Percentiles rank a stretch among this genome's conserved stretches.
These are phyloP conservation scores for Penicillium malachiteum DNA, from an alignment of 495 filamentous ascomycete species.

Conservation along the genomic window DNA sequence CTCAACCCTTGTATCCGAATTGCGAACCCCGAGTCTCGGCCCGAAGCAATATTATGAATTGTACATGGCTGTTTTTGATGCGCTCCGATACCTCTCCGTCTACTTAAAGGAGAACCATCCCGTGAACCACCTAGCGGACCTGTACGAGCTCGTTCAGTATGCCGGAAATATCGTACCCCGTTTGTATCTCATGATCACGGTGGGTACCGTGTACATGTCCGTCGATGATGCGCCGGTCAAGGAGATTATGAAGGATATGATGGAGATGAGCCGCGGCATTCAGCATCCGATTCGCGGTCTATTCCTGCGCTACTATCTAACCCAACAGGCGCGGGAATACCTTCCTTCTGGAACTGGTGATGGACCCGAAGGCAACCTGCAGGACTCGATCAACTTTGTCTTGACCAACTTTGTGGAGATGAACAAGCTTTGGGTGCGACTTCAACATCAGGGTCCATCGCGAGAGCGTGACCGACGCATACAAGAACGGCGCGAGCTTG, in stretches of 20 bases:
- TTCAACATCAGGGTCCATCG: conserved; percentile 97
- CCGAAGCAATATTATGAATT: conserved; percentile 99
- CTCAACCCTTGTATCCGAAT: conserved; percentile 94
- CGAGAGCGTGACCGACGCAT: conserved; percentile 89
- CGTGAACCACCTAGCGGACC: conserved; percentile 93
- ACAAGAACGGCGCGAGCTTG: conserved; percentile 91
- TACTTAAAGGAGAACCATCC: conserved; percentile 97
- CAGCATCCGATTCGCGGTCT: conserved; percentile 94
- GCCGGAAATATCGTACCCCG: conserved; percentile 96
- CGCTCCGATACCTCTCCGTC: conserved; percentile 90
- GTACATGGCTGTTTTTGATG: conserved; percentile 99
- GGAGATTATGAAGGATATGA: conserved; percentile 99
- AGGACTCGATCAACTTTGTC: conserved; percentile 96
- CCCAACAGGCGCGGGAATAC: conserved; percentile 87
- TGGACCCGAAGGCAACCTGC: conserved; percentile 91
- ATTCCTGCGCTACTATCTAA: conserved; percentile 93
- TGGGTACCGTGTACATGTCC: conserved; percentile 98
- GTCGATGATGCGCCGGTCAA: conserved; percentile 98
- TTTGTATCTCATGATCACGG: conserved; percentile 97
- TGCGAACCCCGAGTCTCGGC: conserved; percentile 90
- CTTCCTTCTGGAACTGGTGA: conserved; percentile 79
- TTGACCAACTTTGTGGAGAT: conserved; percentile 99
- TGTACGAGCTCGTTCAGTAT: conserved; percentile 99
- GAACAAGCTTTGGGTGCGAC: conserved; percentile 98
- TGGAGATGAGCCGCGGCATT: conserved; percentile 99